phyloP scores from a whole-genome alignment of 2,329 filamentous ascomycete species.

The Biscogniauxia marginata region DNA sequence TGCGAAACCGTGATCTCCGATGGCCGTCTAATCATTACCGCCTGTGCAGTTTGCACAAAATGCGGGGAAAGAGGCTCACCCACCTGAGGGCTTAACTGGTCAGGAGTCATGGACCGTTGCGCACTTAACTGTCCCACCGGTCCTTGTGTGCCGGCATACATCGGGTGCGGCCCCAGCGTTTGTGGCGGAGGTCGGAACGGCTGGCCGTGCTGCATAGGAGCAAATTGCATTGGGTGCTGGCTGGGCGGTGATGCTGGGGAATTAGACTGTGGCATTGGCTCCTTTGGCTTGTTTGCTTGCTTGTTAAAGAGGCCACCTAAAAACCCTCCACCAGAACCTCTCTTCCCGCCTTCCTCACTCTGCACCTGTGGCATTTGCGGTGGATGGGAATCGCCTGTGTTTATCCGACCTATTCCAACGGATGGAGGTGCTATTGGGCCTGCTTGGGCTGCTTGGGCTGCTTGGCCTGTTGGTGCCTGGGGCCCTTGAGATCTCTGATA shows the following conservation, averaged over 20 bases:
- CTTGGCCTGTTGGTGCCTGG: background rate
- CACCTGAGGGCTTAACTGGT: background rate
- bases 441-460: background rate
- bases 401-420: slow-evolving; percentile 13
- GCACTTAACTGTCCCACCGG: slow-evolving; percentile 14
- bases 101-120: slow-evolving; percentile 6
- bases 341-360: slow-evolving; percentile 26
- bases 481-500: background rate
- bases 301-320: slow-evolving; percentile 29
- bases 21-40: slow-evolving; percentile 23
- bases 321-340: slow-evolving; percentile 23
- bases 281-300: slow-evolving; percentile 25
- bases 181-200: slow-evolving; percentile 22
- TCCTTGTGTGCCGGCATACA: slow-evolving; percentile 21
- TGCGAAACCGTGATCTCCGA: slow-evolving; percentile 29
- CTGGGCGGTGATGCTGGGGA: slow-evolving; percentile 15
- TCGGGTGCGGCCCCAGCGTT: slow-evolving; percentile 25
- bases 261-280: slow-evolving; percentile 21
- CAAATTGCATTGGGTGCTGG: slow-evolving; percentile 20
- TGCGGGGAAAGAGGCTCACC: background rate
- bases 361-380: slow-evolving; percentile 17
- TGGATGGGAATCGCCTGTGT: slow-evolving; percentile 13
- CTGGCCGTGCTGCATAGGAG: slow-evolving; percentile 18
- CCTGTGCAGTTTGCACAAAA: slow-evolving; percentile 20
- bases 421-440: slow-evolving; percentile 6